Base-by-base conservation (phyloP, 1,284 basidiomycete genomes). In the Puccinia sorghi region DNA sequence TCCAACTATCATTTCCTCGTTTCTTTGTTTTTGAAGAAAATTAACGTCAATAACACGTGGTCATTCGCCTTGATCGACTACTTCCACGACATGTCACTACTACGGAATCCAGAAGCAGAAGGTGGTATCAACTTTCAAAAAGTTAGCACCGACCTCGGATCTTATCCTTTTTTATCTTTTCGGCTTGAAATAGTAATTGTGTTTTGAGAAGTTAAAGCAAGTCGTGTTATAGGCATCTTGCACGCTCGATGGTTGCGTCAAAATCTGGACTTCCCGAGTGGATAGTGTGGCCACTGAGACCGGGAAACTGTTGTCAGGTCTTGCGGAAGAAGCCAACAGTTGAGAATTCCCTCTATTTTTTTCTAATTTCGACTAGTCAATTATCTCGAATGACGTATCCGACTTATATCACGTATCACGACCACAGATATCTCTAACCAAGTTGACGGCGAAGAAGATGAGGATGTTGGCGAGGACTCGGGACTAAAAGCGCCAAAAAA, bases 261-360 rank as follows among this genome's bases (percentile, higher is more conserved):
- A 99, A 86, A 97, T 99, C 80, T 99, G 95, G 95, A 99, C 96
- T 0, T 94, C 92, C 81, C 91, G 96, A 78, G 97, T 99, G 52
- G 96, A 99, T 85, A 93, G 92, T 81, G 94, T 98, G 57, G 94
- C 94, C 13, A 96, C 93, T 0, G 97, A 99, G 85, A 98, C 96
- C 0, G 94, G 94, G 46, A 97, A 97, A 84, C 88, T 99, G 13
- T 88, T 98, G 70, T 93, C 90, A 82, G 97, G 97, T 83, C 88
- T 99, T 41, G 92, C 93, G 5, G 87, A 87, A 43, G 87, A 87
- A 13, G 84, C 75, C 46, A 70, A 70, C 59, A 69, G 72, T 71
- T 57, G 27, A 64, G 70, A n/a, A 41, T 59, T 13, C 43, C 32
- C 32, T 22, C 59, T 41, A n/a, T 57, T 32, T 43, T 67, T 39